These are phyloP conservation scores for Euptelea pleiosperma DNA, from an alignment of 164 flowering plant genomes.

Conservation along the genomic window DNA sequence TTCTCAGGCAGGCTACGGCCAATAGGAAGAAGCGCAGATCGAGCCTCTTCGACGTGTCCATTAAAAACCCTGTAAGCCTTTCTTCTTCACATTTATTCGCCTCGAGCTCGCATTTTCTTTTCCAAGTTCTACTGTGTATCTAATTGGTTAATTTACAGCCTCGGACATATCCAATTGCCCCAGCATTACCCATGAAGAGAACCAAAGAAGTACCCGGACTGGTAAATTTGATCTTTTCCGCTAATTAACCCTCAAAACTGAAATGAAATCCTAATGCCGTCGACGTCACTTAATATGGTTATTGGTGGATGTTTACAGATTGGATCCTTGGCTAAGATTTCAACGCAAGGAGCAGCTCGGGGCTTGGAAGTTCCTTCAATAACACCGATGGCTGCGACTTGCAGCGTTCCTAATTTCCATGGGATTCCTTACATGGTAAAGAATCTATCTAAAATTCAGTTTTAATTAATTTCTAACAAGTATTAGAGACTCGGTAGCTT, in stretches of 20 bases:
- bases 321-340: background rate
- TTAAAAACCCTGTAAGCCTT: conserved; percentile 18
- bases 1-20: conserved; percentile 23
- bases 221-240: background rate
- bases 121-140: background rate
- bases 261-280: background rate
- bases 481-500: too few species aligned
- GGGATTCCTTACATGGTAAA: conserved; percentile 14
- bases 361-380: conserved; percentile 1
- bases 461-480: background rate
- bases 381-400: background rate
- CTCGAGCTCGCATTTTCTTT: background rate
- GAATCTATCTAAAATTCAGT: background rate
- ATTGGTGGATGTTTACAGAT: conserved; percentile 9
- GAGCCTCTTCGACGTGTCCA: conserved; percentile 35
- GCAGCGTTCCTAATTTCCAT: background rate
- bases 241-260: background rate
- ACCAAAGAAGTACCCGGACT: too few species aligned
- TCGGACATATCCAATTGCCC: background rate
- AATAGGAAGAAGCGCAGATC: conserved; percentile 36
- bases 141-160: background rate
- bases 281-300: background rate
- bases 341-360: background rate
- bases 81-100: background rate
- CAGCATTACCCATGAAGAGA: conserved; percentile 8